Percentiles rank a stretch among this genome's conserved stretches.
These are phyloP conservation scores for Monilinia polystroma DNA, from an alignment of 2,329 filamentous ascomycete species.

Conservation along the genomic window DNA sequence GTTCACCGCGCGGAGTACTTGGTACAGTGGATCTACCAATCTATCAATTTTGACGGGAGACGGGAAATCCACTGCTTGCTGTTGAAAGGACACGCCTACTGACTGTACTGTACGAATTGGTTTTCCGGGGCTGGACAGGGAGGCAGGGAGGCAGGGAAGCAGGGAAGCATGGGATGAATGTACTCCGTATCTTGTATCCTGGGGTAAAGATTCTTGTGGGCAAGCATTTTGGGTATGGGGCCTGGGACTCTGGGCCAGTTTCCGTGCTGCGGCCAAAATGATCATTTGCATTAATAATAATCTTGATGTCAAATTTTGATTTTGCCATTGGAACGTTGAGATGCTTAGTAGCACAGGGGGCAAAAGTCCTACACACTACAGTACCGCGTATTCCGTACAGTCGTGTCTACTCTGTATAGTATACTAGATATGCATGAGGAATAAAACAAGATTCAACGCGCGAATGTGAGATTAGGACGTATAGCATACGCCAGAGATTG, in stretches of 20 bases:
- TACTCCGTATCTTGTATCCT: conserved; percentile 15
- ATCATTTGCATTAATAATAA: too few species aligned
- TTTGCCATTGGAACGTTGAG: too few species aligned
- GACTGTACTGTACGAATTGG: not conserved
- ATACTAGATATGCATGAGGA: not conserved
- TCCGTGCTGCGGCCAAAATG: not conserved
- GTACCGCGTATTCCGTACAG: not conserved
- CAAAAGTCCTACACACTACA: not conserved
- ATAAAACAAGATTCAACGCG: not conserved
- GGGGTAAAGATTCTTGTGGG: conserved; percentile 14
- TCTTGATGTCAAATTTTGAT: too few species aligned
- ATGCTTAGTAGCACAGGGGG: too few species aligned
- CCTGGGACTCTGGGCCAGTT: not conserved
- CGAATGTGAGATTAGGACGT: not conserved
- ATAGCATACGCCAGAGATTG: not conserved
- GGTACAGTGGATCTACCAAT: conserved; percentile 17
- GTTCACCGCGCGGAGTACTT: not conserved
- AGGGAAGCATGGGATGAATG: not conserved
- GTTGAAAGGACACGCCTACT: not conserved
- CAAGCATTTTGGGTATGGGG: not conserved
- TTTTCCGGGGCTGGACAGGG: conserved; percentile 3
- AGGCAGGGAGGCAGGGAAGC: not conserved
- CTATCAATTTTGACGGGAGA: not conserved
- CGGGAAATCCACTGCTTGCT: conserved; percentile 1
- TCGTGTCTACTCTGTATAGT: not conserved